Evolutionary conservation across 495 filamentous ascomycete genomes (phyloP).

Genomic region (Bacidia rubella): DNA sequence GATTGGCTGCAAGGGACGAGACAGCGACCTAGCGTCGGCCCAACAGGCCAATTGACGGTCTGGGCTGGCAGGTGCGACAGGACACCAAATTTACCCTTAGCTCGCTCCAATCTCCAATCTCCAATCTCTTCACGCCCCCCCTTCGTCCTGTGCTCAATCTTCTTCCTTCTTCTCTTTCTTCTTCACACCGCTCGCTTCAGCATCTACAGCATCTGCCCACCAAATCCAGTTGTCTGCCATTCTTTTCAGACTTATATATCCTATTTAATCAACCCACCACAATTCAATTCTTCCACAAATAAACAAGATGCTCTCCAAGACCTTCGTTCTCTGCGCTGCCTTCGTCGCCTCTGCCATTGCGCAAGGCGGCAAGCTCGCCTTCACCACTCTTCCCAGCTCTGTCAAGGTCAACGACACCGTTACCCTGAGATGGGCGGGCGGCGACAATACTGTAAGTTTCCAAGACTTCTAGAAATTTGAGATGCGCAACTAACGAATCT

Average conservation of each 20-base stretch:
- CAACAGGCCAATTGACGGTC: neutral
- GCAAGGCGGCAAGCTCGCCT: conserved; percentile 17
- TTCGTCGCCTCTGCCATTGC: conserved; percentile 23
- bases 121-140: neutral
- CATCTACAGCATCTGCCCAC: neutral
- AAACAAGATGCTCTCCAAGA: conserved; percentile 22
- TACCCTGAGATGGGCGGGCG: conserved; percentile 31
- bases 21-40: no score
- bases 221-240: conserved; percentile 8
- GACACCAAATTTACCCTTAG: neutral
- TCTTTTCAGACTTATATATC: conserved; percentile 12
- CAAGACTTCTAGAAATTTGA: neutral
- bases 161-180: neutral
- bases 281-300: conserved; percentile 1
- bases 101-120: neutral
- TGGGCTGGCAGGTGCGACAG: neutral
- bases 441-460: conserved; percentile 4
- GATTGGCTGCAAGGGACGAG: no score
- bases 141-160: neutral
- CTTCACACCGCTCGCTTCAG: neutral
- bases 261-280: neutral
- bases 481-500: conserved; percentile 1
- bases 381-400: conserved; percentile 30
- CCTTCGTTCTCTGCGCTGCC: conserved; percentile 25
- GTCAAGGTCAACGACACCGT: conserved; percentile 29